Conservation (phyloP, 139 green algal species). For the Marvania coccoides region DNA sequence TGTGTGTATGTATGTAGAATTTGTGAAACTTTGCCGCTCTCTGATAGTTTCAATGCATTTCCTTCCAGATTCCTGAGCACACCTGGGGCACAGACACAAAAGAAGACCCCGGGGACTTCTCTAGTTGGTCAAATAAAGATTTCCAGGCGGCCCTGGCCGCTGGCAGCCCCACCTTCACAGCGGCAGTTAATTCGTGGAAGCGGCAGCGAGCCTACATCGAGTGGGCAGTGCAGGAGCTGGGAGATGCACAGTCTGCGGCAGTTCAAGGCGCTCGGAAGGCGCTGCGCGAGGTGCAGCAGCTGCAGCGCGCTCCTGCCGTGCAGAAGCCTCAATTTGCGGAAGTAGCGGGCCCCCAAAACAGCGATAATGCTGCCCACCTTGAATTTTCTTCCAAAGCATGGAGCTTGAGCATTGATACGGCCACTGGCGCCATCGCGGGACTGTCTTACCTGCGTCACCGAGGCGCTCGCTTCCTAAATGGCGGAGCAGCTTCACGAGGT, state of each 20-base stretch:
- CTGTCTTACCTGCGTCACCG: neutral
- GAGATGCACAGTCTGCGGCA: neutral
- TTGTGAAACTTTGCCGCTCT: no score
- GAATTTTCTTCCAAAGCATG: constrained; percentile 2
- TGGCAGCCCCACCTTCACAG: neutral
- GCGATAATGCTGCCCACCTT: no score
- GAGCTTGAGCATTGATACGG: neutral
- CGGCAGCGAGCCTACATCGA: constrained; percentile 38
- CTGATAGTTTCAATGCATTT: no score
- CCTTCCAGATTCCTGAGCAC: constrained; percentile 46
- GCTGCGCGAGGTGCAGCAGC: neutral
- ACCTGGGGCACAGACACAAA: constrained; percentile 53
- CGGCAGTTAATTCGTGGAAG: constrained; percentile 26
- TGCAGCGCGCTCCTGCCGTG: no score
- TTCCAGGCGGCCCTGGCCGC: constrained; percentile 16
- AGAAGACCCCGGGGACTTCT: constrained; percentile 16
- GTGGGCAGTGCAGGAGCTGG: constrained; percentile 43
- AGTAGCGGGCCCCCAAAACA: no score
- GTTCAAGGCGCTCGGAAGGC: neutral
- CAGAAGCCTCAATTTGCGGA: no score
- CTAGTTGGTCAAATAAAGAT: constrained; percentile 34
- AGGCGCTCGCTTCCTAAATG: neutral
- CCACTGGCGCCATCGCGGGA: constrained; percentile 3
- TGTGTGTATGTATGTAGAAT: no score
- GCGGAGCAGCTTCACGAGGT: neutral